Evolutionary conservation across 2,329 filamentous ascomycete species (phyloP).

Genomic region (Pseudocercospora fijiensis): DNA sequence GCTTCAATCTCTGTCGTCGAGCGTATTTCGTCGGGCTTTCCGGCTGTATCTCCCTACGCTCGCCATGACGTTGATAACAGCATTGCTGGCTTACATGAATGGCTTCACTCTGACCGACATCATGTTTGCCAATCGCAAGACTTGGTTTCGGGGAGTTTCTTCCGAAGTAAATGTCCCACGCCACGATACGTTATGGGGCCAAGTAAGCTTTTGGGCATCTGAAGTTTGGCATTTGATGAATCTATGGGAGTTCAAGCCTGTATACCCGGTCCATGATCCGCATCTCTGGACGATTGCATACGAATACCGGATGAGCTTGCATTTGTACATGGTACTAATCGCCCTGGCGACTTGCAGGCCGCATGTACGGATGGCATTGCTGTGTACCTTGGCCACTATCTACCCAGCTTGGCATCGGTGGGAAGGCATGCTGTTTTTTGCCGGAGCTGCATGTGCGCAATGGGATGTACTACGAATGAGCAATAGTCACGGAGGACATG

Average conservation of each 20-base stretch:
- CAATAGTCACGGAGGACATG: background rate
- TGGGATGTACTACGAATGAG: background rate
- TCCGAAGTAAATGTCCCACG: background rate
- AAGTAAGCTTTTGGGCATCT: background rate
- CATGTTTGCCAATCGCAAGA: background rate
- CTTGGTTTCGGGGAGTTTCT: background rate
- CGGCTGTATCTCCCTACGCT: background rate
- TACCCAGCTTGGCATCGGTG: background rate
- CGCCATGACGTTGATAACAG: background rate
- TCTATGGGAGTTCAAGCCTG: background rate
- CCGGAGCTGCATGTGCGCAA: background rate
- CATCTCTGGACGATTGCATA: background rate
- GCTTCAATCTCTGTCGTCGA: background rate
- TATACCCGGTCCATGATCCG: background rate
- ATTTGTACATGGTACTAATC: background rate
- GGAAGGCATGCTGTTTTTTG: background rate
- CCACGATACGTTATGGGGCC: background rate
- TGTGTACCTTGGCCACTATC: background rate
- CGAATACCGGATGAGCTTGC: background rate
- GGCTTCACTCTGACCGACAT: background rate
- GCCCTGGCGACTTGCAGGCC: background rate
- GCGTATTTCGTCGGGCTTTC: background rate
- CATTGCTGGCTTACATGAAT: background rate
- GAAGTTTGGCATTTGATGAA: background rate
- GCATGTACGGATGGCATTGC: background rate